Evolutionary conservation across 352 stramenopile genomes (phyloP).

Genomic region (Phytophthora fragariae): DNA sequence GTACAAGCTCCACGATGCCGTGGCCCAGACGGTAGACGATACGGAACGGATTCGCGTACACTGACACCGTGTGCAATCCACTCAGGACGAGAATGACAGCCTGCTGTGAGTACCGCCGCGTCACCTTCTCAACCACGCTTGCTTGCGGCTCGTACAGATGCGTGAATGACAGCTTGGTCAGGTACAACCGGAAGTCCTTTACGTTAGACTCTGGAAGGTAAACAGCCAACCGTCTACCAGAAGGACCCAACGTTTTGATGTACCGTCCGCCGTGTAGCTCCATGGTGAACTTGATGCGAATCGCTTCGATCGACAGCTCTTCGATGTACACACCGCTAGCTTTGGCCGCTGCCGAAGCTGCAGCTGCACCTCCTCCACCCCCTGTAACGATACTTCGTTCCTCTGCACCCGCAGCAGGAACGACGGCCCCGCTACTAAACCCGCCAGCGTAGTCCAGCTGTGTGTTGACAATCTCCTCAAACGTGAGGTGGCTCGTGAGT

Average conservation of each 20-base stretch:
- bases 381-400: slow-evolving; percentile 33
- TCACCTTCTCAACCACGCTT: slow-evolving; percentile 81
- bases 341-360: slow-evolving; percentile 37
- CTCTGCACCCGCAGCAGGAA: slow-evolving; percentile 27
- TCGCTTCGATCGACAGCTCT: slow-evolving; percentile 84
- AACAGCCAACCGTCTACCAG: slow-evolving; percentile 72
- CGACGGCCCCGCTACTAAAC: slow-evolving; percentile 28
- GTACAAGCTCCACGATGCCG: slow-evolving; percentile 82
- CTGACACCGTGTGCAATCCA: slow-evolving; percentile 85
- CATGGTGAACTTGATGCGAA: slow-evolving; percentile 89
- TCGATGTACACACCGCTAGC: slow-evolving; percentile 85
- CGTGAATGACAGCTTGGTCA: slow-evolving; percentile 83
- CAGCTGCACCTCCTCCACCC: slow-evolving; percentile 22
- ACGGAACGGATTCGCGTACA: slow-evolving; percentile 90
- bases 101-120: slow-evolving; percentile 85
- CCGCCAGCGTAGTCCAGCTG: slow-evolving; percentile 67
- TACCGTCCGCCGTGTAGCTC: slow-evolving; percentile 86
- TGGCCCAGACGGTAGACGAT: slow-evolving; percentile 89
- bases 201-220: slow-evolving; percentile 91
- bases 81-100: slow-evolving; percentile 86
- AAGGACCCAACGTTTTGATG: slow-evolving; percentile 86
- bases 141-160: slow-evolving; percentile 86
- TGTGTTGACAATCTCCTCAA: slow-evolving; percentile 85
- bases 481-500: slow-evolving; percentile 74
- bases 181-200: slow-evolving; percentile 88